Percentiles rank a stretch among this genome's conserved stretches.
These are phyloP conservation scores for Neobulgaria alba DNA, from an alignment of 2,329 filamentous ascomycete genomes.

Conservation along the genomic window DNA sequence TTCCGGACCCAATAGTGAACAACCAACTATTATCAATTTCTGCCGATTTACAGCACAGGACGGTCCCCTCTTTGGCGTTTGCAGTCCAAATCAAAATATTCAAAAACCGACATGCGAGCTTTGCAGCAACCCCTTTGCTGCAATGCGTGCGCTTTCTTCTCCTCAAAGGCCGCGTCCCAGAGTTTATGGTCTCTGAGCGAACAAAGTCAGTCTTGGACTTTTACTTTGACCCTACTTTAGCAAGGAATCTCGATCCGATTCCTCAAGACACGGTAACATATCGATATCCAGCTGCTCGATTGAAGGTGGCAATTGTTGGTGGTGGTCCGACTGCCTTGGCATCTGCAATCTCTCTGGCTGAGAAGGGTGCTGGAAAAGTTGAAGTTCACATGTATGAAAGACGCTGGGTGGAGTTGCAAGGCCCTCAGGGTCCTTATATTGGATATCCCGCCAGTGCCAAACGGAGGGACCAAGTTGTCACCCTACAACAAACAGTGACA, in stretches of 20 bases:
- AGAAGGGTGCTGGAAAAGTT: conserved; percentile 3
- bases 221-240: conserved; percentile 3
- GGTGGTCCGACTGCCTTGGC: conserved; percentile 2
- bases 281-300: conserved; percentile 2
- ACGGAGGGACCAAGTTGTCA: conserved; percentile 4
- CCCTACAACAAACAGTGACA: conserved; percentile 2
- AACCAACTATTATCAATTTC: background rate
- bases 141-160: conserved; percentile 5
- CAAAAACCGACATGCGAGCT: conserved; percentile 1
- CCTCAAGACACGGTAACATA: conserved; percentile 1
- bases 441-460: conserved; percentile 1
- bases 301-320: conserved; percentile 2
- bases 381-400: conserved; percentile 4
- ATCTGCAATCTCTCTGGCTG: conserved; percentile 4
- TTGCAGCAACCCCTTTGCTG: conserved; percentile 3
- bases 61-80: conserved; percentile 1
- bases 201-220: conserved; percentile 3
- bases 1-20: conserved; percentile 1
- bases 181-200: conserved; percentile 3
- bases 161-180: conserved; percentile 3
- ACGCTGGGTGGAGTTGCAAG: conserved; percentile 1
- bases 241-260: conserved; percentile 3
- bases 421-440: conserved; percentile 1
- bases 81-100: conserved; percentile 4
- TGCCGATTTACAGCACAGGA: background rate